Evolutionary conservation across 2,329 filamentous ascomycete genomes (phyloP).

Genomic region (Hymenoscyphus albidus): DNA sequence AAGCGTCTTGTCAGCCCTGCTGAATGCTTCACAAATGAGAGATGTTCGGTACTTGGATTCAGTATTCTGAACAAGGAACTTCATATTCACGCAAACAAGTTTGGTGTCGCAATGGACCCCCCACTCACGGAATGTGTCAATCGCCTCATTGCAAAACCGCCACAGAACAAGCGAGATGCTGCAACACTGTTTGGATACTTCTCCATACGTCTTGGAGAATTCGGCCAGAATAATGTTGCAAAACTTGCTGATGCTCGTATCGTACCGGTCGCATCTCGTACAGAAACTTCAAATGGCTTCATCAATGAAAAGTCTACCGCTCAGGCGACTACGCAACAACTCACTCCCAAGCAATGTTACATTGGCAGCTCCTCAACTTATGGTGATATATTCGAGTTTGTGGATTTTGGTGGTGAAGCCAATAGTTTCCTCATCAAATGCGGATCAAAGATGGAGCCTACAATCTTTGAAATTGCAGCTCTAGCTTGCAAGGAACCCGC

Average conservation of each 20-base stretch:
- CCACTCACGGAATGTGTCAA: conserved; percentile 73
- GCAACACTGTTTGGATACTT: conserved; percentile 78
- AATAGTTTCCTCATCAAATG: conserved; percentile 86
- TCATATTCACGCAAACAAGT: conserved; percentile 75
- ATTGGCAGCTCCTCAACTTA: conserved; percentile 69
- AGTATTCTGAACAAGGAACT: conserved; percentile 71
- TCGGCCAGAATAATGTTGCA: conserved; percentile 57
- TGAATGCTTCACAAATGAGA: conserved; percentile 78
- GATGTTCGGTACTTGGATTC: conserved; percentile 75
- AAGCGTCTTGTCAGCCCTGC: conserved; percentile 65
- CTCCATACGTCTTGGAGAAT: conserved; percentile 68
- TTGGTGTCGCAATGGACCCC: conserved; percentile 81
- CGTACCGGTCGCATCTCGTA: conserved; percentile 58
- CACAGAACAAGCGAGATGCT: conserved; percentile 62
- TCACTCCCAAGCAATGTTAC: conserved; percentile 73
- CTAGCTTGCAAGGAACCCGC: conserved; percentile 82
- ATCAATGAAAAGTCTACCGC: conserved; percentile 41
- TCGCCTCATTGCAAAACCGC: conserved; percentile 67
- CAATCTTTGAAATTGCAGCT: conserved; percentile 76
- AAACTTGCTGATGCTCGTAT: conserved; percentile 64
- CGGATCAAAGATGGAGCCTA: conserved; percentile 88
- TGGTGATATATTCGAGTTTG: conserved; percentile 92
- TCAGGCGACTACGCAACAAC: conserved; percentile 43
- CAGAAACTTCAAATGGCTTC: conserved; percentile 23
- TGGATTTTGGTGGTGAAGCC: conserved; percentile 84